phyloP scores from a whole-genome alignment of 1,139 yeast species.

The Scheffersomyces titani region DNA sequence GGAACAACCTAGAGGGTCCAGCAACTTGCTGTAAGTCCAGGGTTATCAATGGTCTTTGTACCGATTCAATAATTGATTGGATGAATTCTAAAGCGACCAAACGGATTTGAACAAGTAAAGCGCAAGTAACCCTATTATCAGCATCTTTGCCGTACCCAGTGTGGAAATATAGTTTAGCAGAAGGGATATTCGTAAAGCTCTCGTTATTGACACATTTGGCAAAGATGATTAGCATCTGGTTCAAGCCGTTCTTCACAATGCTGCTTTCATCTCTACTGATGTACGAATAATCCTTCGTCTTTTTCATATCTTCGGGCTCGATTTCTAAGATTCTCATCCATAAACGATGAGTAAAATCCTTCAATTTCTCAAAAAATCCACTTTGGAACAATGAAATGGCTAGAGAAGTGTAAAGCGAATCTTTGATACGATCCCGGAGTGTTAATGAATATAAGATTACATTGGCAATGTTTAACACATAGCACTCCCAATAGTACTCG shows the following conservation, averaged over 20 bases:
- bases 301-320: slow-evolving; percentile 21
- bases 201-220: slow-evolving; percentile 36
- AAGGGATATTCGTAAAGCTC: slow-evolving; percentile 22
- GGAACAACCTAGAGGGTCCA: not conserved
- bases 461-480: slow-evolving; percentile 19
- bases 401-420: slow-evolving; percentile 42
- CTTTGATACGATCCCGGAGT: slow-evolving; percentile 34
- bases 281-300: slow-evolving; percentile 35
- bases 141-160: slow-evolving; percentile 20
- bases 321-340: slow-evolving; percentile 21
- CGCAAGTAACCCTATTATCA: slow-evolving; percentile 23
- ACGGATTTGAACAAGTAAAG: slow-evolving; percentile 44
- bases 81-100: slow-evolving; percentile 39
- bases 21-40: slow-evolving; percentile 3
- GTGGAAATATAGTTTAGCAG: slow-evolving; percentile 26
- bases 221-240: slow-evolving; percentile 42
- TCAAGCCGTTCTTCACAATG: slow-evolving; percentile 40
- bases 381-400: slow-evolving; percentile 48
- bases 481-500: slow-evolving; percentile 8
- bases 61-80: slow-evolving; percentile 11
- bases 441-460: slow-evolving; percentile 26
- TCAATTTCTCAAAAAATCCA: slow-evolving; percentile 39
- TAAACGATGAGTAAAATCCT: slow-evolving; percentile 20
- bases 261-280: slow-evolving; percentile 38
- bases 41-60: not conserved